A percentile compares a stretch with the other conserved stretches of the same genome.
phyloP scores from a whole-genome alignment of 2,329 filamentous ascomycete species.

The Stachybotrys echinatus region DNA sequence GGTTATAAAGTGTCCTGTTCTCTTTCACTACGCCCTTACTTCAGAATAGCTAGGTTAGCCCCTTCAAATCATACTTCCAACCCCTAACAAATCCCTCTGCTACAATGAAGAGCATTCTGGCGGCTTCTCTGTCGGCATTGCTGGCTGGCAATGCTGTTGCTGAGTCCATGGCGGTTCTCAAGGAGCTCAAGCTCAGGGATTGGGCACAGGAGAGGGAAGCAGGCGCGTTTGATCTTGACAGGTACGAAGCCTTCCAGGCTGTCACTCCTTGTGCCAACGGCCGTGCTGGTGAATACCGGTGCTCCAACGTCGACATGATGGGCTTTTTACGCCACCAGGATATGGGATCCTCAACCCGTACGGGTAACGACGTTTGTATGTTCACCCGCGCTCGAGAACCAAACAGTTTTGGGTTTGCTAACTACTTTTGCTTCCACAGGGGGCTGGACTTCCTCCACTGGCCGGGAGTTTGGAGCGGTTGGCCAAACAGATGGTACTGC shows the following conservation, averaged over 20 bases:
- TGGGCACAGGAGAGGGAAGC: conserved; percentile 3
- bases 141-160: conserved; percentile 4
- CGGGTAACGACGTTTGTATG: conserved; percentile 26
- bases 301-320: conserved; percentile 29
- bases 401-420: not conserved
- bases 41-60: not conserved
- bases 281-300: conserved; percentile 25
- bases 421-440: not conserved
- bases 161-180: conserved; percentile 9
- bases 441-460: conserved; percentile 35
- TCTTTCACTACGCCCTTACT: not conserved
- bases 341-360: conserved; percentile 24
- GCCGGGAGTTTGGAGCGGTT: conserved; percentile 38
- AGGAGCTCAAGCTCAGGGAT: conserved; percentile 8
- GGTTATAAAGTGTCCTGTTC: not conserved
- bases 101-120: conserved; percentile 4
- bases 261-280: conserved; percentile 20
- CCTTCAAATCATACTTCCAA: not conserved
- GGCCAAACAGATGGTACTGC: conserved; percentile 39
- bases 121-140: conserved; percentile 3
- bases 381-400: not conserved
- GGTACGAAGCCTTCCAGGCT: conserved; percentile 7
- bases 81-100: not conserved
- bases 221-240: conserved; percentile 11
- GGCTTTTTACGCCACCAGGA: conserved; percentile 32